phyloP scores from a whole-genome alignment of 2,329 filamentous ascomycete genomes.

The Conoideocrella luteorostrata region DNA sequence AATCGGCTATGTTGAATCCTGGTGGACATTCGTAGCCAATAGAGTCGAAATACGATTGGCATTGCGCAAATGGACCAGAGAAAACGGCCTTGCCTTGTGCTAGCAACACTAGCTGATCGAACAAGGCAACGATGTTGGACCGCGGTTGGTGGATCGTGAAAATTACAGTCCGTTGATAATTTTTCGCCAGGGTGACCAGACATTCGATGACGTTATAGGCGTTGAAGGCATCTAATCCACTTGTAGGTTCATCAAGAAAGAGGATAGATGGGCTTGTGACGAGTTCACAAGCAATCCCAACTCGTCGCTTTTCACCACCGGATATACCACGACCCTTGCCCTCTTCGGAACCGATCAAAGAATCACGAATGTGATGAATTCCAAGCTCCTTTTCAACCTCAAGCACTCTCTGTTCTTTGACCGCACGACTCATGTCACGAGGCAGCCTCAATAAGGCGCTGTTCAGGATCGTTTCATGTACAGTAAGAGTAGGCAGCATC shows the following conservation, averaged over 20 bases:
- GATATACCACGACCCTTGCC: slow-evolving; percentile 91
- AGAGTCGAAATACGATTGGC: slow-evolving; percentile 86
- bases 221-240: slow-evolving; percentile 91
- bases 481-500: slow-evolving; percentile 89
- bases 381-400: slow-evolving; percentile 96
- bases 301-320: slow-evolving; percentile 90
- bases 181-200: slow-evolving; percentile 88
- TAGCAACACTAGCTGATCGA: slow-evolving; percentile 86
- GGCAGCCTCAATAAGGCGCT: slow-evolving; percentile 90
- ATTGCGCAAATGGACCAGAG: slow-evolving; percentile 81
- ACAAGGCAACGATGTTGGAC: slow-evolving; percentile 96
- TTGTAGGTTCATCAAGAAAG: slow-evolving; percentile 95
- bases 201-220: slow-evolving; percentile 98
- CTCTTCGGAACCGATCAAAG: slow-evolving; percentile 93
- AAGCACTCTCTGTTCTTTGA: slow-evolving; percentile 86
- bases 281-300: slow-evolving; percentile 94
- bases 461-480: slow-evolving; percentile 95
- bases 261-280: slow-evolving; percentile 96
- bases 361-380: slow-evolving; percentile 89
- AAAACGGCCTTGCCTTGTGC: slow-evolving; percentile 88
- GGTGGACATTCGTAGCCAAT: slow-evolving; percentile 90
- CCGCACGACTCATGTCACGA: slow-evolving; percentile 74
- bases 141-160: slow-evolving; percentile 98
- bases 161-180: slow-evolving; percentile 92
- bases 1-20: slow-evolving; percentile 98